A percentile compares a stretch with the other conserved stretches of the same genome.
These are phyloP conservation scores for Paramecium pentaurelia DNA, from an alignment of 73 alveolate species.

Conservation along the genomic window DNA sequence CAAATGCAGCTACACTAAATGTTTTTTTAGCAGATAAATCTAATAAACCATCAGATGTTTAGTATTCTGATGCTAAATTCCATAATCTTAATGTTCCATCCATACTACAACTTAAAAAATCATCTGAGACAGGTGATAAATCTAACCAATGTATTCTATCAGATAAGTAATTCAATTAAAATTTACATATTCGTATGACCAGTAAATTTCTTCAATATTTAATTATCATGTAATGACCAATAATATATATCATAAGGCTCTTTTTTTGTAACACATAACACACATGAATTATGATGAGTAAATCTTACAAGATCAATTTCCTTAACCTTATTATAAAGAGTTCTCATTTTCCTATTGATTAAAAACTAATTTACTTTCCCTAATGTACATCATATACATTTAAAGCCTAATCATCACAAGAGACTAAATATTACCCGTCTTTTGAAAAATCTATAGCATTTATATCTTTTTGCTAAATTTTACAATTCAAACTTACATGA, in stretches of 20 bases:
- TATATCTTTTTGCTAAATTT: background rate
- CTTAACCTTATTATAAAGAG: background rate
- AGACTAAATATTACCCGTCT: background rate
- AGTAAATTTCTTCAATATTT: background rate
- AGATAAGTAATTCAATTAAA: background rate
- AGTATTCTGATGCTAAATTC: background rate
- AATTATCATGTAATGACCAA: slow-evolving; percentile 2
- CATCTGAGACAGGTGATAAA: background rate
- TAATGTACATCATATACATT: background rate
- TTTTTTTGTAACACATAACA: background rate
- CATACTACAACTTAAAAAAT: background rate
- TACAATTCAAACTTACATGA: background rate
- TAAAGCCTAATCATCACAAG: background rate
- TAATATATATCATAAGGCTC: background rate
- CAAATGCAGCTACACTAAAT: background rate
- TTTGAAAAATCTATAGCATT: background rate
- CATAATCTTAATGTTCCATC: slow-evolving; percentile 2
- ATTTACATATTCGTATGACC: background rate
- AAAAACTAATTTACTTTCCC: background rate
- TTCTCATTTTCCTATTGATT: background rate
- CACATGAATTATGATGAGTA: background rate
- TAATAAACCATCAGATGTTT: background rate
- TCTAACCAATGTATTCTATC: background rate
- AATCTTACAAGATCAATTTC: background rate
- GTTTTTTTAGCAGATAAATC: background rate